Conservation (phyloP, 306 rosid species). For the Alnus rubra region DNA sequence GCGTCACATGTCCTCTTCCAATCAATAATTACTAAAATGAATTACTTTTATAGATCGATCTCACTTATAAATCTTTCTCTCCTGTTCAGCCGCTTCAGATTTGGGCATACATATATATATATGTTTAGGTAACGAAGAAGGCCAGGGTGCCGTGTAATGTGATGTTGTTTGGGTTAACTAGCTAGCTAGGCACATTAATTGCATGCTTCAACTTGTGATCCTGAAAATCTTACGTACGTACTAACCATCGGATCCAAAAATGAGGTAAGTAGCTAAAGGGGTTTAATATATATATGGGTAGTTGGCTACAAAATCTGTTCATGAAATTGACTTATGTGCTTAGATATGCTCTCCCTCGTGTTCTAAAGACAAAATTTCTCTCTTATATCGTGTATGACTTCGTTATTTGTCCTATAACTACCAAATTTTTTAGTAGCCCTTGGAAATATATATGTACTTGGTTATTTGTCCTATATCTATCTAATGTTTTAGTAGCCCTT, state of each 20-base stretch:
- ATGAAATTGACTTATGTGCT: conserved; percentile 37
- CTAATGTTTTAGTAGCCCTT: no score
- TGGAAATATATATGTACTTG: background rate
- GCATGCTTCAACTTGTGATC: conserved; percentile 12
- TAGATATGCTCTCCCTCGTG: conserved; percentile 11
- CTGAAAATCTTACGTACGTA: background rate
- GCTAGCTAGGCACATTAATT: conserved; percentile 1
- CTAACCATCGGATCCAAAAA: conserved; percentile 16
- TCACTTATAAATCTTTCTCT: no score
- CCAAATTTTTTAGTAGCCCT: no score
- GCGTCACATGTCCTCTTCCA: no score
- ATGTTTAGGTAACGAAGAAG: conserved; percentile 1
- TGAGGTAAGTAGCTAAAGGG: conserved; percentile 17
- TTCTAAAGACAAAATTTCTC: background rate
- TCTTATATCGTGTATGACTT: background rate
- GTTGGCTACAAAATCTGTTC: conserved; percentile 31
- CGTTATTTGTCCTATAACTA: no score
- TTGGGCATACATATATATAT: background rate
- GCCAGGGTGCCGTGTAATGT: background rate
- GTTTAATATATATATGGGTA: conserved; percentile 17
- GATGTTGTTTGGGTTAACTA: conserved; percentile 15
- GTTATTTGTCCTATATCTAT: no score
- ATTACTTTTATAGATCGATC: no score
- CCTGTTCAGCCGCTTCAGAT: conserved; percentile 13
- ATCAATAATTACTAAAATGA: no score